Percentiles rank a stretch among this genome's conserved stretches.
Conservation (phyloP, 305 asterid genomes). For the Rubia tinctorum region DNA sequence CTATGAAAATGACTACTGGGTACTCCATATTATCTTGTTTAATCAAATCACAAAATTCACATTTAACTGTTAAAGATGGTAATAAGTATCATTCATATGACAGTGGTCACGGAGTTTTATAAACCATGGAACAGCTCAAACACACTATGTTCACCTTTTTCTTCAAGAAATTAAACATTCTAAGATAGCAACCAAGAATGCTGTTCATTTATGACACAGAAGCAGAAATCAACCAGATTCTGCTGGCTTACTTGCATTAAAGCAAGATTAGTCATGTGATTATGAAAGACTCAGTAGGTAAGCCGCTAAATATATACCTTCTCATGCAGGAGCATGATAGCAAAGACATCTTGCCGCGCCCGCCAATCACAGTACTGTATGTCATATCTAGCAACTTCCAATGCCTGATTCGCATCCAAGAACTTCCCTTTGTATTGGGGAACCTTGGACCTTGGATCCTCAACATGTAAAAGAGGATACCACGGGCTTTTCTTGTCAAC, state of each 20-base stretch:
- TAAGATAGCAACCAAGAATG: neutral
- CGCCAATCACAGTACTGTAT: slow-evolving; percentile 87
- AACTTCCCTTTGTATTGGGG: slow-evolving; percentile 72
- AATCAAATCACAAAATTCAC: neutral
- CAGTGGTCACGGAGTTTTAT: neutral
- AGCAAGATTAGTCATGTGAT: neutral
- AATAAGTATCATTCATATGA: slow-evolving; percentile 1
- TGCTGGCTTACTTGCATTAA: neutral
- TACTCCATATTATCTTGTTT: neutral
- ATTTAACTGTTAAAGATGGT: too few relatives aligned
- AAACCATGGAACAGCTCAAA: slow-evolving; percentile 3
- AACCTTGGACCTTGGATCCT: slow-evolving; percentile 75
- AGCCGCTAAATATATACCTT: slow-evolving; percentile 39
- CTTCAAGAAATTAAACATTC: neutral
- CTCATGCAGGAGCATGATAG: slow-evolving; percentile 84
- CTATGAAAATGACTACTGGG: neutral
- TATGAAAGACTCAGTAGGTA: neutral
- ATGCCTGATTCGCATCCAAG: slow-evolving; percentile 68
- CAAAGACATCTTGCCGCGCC: slow-evolving; percentile 85
- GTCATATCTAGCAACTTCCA: slow-evolving; percentile 82
- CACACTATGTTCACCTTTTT: neutral
- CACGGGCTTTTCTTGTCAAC: slow-evolving; percentile 59
- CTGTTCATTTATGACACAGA: neutral
- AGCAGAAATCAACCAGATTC: neutral
- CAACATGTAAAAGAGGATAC: slow-evolving; percentile 69